A percentile compares a stretch with the other conserved stretches of the same genome.
These are phyloP conservation scores for Globisporangium carolinianum DNA, from an alignment of 352 stramenopile genomes.

Conservation along the genomic window DNA sequence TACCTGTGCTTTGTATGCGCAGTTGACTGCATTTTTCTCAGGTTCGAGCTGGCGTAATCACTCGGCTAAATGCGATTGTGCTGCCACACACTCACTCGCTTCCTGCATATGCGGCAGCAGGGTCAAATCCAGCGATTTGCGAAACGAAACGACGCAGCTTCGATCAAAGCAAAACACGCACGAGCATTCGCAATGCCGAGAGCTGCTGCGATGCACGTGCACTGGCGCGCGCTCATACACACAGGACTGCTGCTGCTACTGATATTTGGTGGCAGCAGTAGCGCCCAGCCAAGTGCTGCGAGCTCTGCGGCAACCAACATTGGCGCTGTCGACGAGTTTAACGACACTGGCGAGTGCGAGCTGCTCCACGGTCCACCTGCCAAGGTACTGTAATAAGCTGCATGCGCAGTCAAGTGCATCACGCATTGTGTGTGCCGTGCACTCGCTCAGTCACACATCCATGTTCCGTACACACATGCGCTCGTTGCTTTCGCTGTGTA, in stretches of 20 bases:
- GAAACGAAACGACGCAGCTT: too few relatives aligned
- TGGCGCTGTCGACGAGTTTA: neutral
- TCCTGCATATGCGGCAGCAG: too few relatives aligned
- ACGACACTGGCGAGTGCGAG: neutral
- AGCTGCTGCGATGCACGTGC: neutral
- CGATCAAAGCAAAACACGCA: neutral
- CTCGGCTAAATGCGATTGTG: too few relatives aligned
- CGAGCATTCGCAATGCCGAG: neutral
- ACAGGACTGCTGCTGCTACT: neutral
- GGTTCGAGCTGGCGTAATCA: too few relatives aligned
- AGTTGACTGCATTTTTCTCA: too few relatives aligned
- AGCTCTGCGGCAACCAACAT: too few relatives aligned
- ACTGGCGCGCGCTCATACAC: neutral
- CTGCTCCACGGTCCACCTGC: conserved; percentile 2
- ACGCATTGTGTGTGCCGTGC: neutral
- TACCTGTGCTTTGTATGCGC: too few relatives aligned
- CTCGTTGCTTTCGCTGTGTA: neutral
- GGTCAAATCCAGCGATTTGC: too few relatives aligned
- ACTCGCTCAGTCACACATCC: neutral
- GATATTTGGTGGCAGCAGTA: too few relatives aligned
- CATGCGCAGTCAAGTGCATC: neutral
- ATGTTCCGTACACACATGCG: neutral
- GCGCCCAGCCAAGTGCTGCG: too few relatives aligned
- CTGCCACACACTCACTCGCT: too few relatives aligned
- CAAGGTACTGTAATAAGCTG: neutral